Evolutionary conservation across 2,329 filamentous ascomycete genomes (phyloP).

Genomic region (Cytospora paraplurivora): DNA sequence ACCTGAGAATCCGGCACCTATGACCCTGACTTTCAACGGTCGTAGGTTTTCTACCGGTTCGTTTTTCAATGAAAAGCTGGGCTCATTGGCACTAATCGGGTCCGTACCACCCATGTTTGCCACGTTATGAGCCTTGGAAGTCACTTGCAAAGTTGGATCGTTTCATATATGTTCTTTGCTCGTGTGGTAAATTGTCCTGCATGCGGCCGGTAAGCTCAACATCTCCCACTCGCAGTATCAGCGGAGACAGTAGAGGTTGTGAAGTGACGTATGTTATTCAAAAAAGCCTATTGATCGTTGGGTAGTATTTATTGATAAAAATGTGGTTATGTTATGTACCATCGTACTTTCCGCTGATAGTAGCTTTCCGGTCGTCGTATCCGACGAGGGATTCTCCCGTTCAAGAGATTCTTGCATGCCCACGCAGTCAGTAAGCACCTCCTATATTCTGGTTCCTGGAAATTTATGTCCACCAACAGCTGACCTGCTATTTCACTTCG

Average conservation of each 20-base stretch:
- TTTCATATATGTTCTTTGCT: background rate
- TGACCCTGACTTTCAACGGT: conserved; percentile 38
- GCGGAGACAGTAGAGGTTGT: too few relatives aligned
- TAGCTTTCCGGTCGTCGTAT: background rate
- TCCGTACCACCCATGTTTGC: background rate
- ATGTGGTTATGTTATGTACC: background rate
- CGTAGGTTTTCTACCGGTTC: conserved; percentile 38
- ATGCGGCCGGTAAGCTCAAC: background rate
- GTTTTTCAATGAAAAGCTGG: conserved; percentile 35
- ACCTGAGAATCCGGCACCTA: conserved; percentile 27
- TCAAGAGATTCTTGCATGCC: background rate
- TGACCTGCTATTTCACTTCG: background rate
- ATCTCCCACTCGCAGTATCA: background rate
- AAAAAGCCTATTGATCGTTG: background rate
- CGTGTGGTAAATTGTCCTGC: background rate
- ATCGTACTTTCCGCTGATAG: background rate
- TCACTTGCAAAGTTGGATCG: background rate
- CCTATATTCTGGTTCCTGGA: background rate
- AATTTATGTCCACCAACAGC: background rate
- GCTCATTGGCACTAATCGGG: conserved; percentile 5
- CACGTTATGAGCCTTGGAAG: conserved; percentile 4
- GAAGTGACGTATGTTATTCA: background rate
- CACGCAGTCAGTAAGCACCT: background rate
- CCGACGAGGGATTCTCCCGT: background rate
- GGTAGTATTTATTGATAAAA: background rate